Percentiles rank a stretch among this genome's conserved stretches.
Conservation (phyloP, 1,284 basidiomycete species). For the Termitomyces sp. region DNA sequence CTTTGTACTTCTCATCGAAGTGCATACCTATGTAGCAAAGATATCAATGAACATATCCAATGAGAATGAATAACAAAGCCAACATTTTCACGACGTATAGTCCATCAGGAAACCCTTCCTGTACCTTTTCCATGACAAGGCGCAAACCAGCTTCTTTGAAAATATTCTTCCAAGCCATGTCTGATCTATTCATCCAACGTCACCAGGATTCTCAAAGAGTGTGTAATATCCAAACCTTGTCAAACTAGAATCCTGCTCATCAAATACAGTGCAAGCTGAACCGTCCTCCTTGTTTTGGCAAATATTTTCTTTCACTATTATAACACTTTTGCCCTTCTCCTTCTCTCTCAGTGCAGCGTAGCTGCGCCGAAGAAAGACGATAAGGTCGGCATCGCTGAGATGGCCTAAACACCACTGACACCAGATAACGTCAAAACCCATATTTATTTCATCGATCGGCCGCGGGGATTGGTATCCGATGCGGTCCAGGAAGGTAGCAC, state of each 20-base stretch:
- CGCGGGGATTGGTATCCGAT: slow-evolving; percentile 47
- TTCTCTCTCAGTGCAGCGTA: slow-evolving; percentile 50
- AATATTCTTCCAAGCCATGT: slow-evolving; percentile 72
- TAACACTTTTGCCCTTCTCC: slow-evolving; percentile 45
- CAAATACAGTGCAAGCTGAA: slow-evolving; percentile 60
- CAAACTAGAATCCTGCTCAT: slow-evolving; percentile 83
- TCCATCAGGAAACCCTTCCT: slow-evolving; percentile 75
- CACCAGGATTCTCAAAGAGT: background rate
- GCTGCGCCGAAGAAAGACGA: slow-evolving; percentile 67
- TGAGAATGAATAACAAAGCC: slow-evolving; percentile 16
- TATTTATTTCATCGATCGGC: slow-evolving; percentile 37
- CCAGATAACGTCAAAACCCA: slow-evolving; percentile 80
- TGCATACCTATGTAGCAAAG: slow-evolving; percentile 47
- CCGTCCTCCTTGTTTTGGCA: slow-evolving; percentile 58
- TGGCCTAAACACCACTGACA: slow-evolving; percentile 97
- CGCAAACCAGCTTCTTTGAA: slow-evolving; percentile 69
- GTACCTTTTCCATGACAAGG: slow-evolving; percentile 66
- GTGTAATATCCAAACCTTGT: slow-evolving; percentile 52
- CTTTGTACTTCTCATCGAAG: slow-evolving; percentile 11
- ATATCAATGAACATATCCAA: slow-evolving; percentile 4
- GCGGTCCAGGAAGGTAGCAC: slow-evolving; percentile 45
- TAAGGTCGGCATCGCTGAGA: slow-evolving; percentile 72
- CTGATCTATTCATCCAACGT: slow-evolving; percentile 65
- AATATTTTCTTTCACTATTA: slow-evolving; percentile 91
- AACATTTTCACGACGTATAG: slow-evolving; percentile 84